These are phyloP conservation scores for Penicillium longicatenatum DNA, from an alignment of 495 filamentous ascomycete species.

Conservation along the genomic window DNA sequence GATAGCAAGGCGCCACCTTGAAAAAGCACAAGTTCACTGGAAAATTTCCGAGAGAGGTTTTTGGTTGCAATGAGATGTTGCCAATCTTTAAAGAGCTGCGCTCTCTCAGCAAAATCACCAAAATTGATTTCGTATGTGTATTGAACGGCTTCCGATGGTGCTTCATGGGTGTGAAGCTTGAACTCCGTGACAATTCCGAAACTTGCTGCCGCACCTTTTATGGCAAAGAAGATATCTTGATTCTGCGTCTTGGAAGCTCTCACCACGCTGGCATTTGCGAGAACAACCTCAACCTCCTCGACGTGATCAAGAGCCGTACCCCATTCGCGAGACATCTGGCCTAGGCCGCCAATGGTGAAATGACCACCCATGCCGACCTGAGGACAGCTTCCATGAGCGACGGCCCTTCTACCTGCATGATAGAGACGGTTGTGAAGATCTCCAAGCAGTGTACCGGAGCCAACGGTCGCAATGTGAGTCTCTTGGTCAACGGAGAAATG, in stretches of 20 bases:
- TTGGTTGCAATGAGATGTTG: constrained; percentile 40
- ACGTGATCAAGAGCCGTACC: constrained; percentile 68
- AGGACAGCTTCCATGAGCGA: constrained; percentile 68
- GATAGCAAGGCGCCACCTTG: constrained; percentile 32
- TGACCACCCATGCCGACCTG: constrained; percentile 72
- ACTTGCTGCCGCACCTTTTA: constrained; percentile 48
- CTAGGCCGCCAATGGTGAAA: constrained; percentile 70
- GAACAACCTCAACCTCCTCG: constrained; percentile 59
- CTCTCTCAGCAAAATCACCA: constrained; percentile 26
- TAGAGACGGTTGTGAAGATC: constrained; percentile 60
- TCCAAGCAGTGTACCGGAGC: constrained; percentile 62
- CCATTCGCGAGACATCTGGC: constrained; percentile 61
- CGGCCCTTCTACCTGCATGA: constrained; percentile 60
- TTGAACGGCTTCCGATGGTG: constrained; percentile 35
- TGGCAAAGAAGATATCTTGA: constrained; percentile 54
- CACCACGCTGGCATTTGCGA: constrained; percentile 56
- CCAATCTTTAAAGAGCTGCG: constrained; percentile 42
- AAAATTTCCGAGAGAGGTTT: constrained; percentile 54
- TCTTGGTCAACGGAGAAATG: constrained; percentile 52
- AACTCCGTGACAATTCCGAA: constrained; percentile 53
- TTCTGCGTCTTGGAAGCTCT: constrained; percentile 38
- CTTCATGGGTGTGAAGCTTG: constrained; percentile 41
- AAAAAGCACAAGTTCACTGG: constrained; percentile 36
- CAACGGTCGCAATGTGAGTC: constrained; percentile 63
- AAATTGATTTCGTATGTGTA: constrained; percentile 43